A percentile compares a stretch with the other conserved stretches of the same genome.
phyloP scores from a whole-genome alignment of 495 filamentous ascomycete genomes.

The Schizothecium vesticola region DNA sequence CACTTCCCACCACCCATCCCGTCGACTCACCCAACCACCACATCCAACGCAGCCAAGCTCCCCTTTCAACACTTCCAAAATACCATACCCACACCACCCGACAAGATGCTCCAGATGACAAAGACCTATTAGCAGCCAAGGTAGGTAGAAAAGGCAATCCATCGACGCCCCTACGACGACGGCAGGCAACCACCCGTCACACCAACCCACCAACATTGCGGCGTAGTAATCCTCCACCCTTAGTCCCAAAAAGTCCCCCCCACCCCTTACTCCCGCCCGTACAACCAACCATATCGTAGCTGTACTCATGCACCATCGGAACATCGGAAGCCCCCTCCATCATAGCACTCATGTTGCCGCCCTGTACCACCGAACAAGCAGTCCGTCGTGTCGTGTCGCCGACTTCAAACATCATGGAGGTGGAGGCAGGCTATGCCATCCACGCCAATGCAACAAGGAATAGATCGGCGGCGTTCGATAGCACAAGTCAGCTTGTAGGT shows the following conservation, averaged over 20 bases:
- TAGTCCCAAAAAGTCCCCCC: too few relatives aligned
- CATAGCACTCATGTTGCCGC: not conserved
- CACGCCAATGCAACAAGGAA: not conserved
- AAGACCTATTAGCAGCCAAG: not conserved
- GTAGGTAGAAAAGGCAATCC: not conserved
- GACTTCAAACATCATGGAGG: not conserved
- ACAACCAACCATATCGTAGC: not conserved
- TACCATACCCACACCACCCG: not conserved
- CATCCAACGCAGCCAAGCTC: not conserved
- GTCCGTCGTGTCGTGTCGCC: not conserved
- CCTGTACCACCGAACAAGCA: not conserved
- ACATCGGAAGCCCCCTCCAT: not conserved
- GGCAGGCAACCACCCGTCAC: not conserved
- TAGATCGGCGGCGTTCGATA: not conserved
- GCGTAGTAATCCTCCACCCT: not conserved
- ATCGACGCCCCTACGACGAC: not conserved
- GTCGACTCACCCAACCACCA: not conserved
- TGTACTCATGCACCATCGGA: not conserved
- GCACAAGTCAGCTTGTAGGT: not conserved
- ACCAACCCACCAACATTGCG: not conserved
- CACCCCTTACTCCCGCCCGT: not conserved
- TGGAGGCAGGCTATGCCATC: not conserved
- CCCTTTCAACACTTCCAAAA: not conserved
- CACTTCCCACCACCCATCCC: not conserved
- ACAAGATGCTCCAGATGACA: not conserved